Conservation (phyloP, 805 yeast genomes). For the Myxozyma geophila region DNA sequence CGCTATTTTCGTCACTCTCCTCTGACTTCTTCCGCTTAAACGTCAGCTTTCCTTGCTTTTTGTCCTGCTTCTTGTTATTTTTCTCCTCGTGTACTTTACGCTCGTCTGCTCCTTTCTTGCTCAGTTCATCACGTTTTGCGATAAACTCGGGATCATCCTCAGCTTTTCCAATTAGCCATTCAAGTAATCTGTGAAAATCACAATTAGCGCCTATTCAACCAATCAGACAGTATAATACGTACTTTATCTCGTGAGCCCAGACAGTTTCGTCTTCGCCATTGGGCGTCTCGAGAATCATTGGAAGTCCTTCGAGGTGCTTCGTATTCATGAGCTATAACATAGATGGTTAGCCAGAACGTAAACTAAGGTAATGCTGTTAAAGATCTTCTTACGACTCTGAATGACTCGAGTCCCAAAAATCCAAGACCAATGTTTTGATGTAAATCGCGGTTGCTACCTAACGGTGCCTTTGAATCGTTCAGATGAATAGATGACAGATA, state of each 20-base stretch:
- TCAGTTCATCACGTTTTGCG: constrained; percentile 55
- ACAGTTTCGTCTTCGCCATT: constrained; percentile 50
- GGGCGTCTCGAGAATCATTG: constrained; percentile 89
- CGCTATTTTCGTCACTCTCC: constrained; percentile 15
- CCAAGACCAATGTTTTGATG: constrained; percentile 92
- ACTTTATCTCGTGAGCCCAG: constrained; percentile 52
- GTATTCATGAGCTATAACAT: constrained; percentile 62
- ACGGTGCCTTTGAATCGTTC: constrained; percentile 94
- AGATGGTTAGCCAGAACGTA: constrained; percentile 2
- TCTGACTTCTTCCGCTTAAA: constrained; percentile 19
- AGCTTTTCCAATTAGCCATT: constrained; percentile 71
- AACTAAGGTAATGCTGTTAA: neutral
- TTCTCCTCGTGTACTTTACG: constrained; percentile 46
- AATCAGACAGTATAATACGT: neutral
- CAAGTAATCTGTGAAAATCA: constrained; percentile 53
- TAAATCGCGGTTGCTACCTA: constrained; percentile 85
- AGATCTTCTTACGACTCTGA: constrained; percentile 53
- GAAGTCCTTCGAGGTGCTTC: constrained; percentile 63
- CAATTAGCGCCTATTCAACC: neutral
- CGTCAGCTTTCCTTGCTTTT: constrained; percentile 15
- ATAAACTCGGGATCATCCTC: constrained; percentile 60
- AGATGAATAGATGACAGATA: constrained; percentile 82
- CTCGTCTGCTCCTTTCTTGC: constrained; percentile 65
- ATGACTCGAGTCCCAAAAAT: constrained; percentile 83
- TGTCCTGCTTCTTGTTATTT: constrained; percentile 6